These are phyloP conservation scores for Narthecium ossifragum DNA, from an alignment of 106 monocot species.

Conservation along the genomic window DNA sequence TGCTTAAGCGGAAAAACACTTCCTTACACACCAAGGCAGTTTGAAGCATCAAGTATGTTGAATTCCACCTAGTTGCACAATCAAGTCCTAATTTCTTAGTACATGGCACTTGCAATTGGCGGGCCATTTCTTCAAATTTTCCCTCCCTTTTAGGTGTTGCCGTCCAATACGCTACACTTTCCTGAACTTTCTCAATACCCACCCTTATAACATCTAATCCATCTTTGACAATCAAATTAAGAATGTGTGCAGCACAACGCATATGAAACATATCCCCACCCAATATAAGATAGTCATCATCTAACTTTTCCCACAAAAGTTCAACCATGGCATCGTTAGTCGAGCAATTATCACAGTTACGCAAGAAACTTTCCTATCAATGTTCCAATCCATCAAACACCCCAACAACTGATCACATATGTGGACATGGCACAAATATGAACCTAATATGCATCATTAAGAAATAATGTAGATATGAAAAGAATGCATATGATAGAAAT, in stretches of 20 bases:
- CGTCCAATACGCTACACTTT: constrained; percentile 14
- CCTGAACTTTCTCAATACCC: constrained; percentile 5
- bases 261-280: constrained; percentile 7
- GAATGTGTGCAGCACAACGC: constrained; percentile 19
- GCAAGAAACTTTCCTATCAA: constrained; percentile 13
- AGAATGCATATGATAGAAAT: neutral
- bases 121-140: constrained; percentile 5
- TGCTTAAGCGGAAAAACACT: neutral
- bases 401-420: constrained; percentile 1
- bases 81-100: constrained; percentile 1
- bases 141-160: constrained; percentile 4
- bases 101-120: neutral
- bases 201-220: constrained; percentile 11
- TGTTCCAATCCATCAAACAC: constrained; percentile 19
- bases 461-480: neutral
- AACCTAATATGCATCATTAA: constrained; percentile 2
- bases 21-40: constrained; percentile 4
- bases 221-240: constrained; percentile 22
- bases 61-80: constrained; percentile 10
- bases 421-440: constrained; percentile 14
- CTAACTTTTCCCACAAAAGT: neutral
- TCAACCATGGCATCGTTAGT: constrained; percentile 3
- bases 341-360: constrained; percentile 8
- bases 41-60: constrained; percentile 8
- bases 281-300: neutral